These are phyloP conservation scores for Strigomonas galati DNA, from an alignment of 208 protist genomes.

Conservation along the genomic window DNA sequence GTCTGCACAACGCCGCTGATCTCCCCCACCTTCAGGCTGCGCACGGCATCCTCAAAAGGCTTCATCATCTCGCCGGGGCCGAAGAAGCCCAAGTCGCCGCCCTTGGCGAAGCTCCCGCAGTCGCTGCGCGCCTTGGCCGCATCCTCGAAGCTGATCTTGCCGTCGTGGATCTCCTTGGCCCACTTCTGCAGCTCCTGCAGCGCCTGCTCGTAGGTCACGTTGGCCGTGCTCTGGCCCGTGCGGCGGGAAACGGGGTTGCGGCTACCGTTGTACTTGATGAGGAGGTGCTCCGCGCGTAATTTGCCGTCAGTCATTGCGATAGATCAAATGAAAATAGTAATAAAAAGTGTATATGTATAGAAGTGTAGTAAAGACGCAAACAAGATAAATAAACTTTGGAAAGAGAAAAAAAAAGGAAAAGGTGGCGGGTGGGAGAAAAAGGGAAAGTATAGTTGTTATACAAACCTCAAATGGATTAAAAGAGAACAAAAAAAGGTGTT, in stretches of 20 bases:
- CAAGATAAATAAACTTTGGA: background rate
- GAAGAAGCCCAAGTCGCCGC: slow-evolving; percentile 89
- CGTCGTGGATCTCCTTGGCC: slow-evolving; percentile 55
- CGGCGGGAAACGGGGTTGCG: slow-evolving; percentile 89
- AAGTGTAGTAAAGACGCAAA: background rate
- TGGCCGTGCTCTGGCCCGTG: slow-evolving; percentile 56
- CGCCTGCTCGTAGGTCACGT: slow-evolving; percentile 68
- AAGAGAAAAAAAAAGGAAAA: background rate
- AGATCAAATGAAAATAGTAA: background rate
- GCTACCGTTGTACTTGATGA: slow-evolving; percentile 88
- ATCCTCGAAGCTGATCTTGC: slow-evolving; percentile 77
- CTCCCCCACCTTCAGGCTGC: slow-evolving; percentile 73
- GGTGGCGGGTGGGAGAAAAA: background rate
- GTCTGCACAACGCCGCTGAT: slow-evolving; percentile 84
- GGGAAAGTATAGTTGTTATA: background rate
- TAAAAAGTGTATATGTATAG: background rate
- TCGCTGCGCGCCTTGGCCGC: slow-evolving; percentile 83
- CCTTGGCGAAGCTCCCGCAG: slow-evolving; percentile 77
- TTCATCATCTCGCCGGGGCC: slow-evolving; percentile 93
- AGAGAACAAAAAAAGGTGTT: background rate
- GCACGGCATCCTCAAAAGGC: slow-evolving; percentile 89
- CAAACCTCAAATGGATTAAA: background rate
- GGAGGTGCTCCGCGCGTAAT: slow-evolving; percentile 74
- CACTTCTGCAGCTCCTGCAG: slow-evolving; percentile 72
- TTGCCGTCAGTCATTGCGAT: slow-evolving; percentile 28